phyloP scores from a whole-genome alignment of 148 eudicot species.

The Chenopodium formosanum region DNA sequence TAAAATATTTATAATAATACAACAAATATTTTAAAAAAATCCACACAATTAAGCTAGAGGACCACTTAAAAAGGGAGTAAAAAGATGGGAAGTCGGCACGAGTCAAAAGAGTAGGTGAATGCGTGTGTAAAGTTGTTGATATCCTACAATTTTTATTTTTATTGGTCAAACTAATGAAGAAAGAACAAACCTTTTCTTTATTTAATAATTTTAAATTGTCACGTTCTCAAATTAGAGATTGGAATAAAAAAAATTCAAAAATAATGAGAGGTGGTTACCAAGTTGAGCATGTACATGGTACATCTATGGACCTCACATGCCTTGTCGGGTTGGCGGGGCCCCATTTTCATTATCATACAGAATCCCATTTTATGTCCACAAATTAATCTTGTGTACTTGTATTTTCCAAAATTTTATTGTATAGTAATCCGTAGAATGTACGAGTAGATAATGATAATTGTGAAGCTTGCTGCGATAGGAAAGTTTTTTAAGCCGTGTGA shows the following conservation, averaged over 20 bases:
- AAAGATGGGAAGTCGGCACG: background rate
- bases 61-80: background rate
- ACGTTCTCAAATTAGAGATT: constrained; percentile 2
- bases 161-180: background rate
- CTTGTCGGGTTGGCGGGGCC: constrained; percentile 5
- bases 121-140: background rate
- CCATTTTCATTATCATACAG: background rate
- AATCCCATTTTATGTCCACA: background rate
- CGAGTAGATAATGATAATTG: too few relatives aligned
- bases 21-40: too few relatives aligned
- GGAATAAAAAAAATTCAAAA: background rate
- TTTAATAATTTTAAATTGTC: background rate
- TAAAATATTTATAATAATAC: too few relatives aligned
- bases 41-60: background rate
- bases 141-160: background rate
- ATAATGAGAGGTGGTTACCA: background rate
- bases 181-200: background rate
- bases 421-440: too few relatives aligned
- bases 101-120: background rate
- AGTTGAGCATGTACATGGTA: background rate
- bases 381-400: too few relatives aligned
- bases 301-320: constrained; percentile 9
- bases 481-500: too few relatives aligned
- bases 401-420: too few relatives aligned
- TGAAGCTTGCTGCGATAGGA: too few relatives aligned